A percentile compares a stretch with the other conserved stretches of the same genome.
Conservation (phyloP, 1,284 basidiomycete species). For the Leccinum angustisporum region DNA sequence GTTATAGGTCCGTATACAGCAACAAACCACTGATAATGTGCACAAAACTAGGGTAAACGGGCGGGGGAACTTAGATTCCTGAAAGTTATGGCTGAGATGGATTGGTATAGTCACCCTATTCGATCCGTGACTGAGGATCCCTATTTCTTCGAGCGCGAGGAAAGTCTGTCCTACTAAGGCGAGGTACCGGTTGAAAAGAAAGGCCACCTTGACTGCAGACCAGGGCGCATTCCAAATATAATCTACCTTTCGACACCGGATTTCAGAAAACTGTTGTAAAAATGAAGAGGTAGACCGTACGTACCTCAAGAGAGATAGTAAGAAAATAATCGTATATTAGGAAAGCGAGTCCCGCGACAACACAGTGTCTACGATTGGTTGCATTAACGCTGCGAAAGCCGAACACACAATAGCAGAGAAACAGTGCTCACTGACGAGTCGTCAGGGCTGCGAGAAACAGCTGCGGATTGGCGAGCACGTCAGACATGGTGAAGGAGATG, state of each 20-base stretch:
- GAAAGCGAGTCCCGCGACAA: constrained; percentile 7
- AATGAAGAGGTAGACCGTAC: background rate
- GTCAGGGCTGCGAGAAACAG: background rate
- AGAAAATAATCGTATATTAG: constrained; percentile 16
- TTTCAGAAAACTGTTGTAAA: background rate
- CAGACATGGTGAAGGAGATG: background rate
- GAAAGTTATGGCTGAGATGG: background rate
- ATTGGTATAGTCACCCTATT: background rate
- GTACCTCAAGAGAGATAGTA: constrained; percentile 13
- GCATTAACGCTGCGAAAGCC: background rate
- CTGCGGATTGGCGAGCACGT: background rate
- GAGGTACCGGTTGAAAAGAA: constrained; percentile 18
- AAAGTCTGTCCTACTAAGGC: constrained; percentile 9
- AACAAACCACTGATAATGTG: background rate
- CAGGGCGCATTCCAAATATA: constrained; percentile 18
- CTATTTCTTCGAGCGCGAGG: background rate
- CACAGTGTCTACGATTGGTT: background rate
- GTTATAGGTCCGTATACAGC: constrained; percentile 1
- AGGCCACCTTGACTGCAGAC: constrained; percentile 10
- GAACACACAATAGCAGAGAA: background rate
- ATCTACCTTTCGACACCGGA: background rate
- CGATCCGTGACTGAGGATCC: background rate
- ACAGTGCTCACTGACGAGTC: background rate
- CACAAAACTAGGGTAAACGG: background rate
- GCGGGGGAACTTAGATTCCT: background rate